These are phyloP conservation scores for Talaromyces rugulosus DNA, from an alignment of 2,329 filamentous ascomycete genomes.

Conservation along the genomic window DNA sequence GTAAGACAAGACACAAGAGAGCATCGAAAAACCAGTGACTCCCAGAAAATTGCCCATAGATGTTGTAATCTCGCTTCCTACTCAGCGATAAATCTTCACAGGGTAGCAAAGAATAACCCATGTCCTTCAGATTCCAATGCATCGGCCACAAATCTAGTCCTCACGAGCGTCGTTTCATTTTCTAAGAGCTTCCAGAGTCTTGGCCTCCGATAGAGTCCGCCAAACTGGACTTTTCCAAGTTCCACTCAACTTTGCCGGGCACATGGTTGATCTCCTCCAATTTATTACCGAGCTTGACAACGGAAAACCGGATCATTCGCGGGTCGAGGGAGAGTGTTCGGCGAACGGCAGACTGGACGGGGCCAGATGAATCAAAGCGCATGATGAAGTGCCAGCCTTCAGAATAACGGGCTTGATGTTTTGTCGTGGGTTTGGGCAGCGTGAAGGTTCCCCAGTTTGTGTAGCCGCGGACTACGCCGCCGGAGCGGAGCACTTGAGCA, in stretches of 20 bases:
- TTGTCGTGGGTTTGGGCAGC: constrained; percentile 72
- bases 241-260: constrained; percentile 53
- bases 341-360: constrained; percentile 70
- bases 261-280: constrained; percentile 59
- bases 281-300: constrained; percentile 77
- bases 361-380: constrained; percentile 80
- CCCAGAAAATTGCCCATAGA: not conserved
- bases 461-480: constrained; percentile 86
- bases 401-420: constrained; percentile 77
- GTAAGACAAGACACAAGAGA: not conserved
- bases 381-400: constrained; percentile 96
- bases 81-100: not conserved
- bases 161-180: not conserved
- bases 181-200: not conserved
- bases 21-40: not conserved
- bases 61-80: not conserved
- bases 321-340: constrained; percentile 79
- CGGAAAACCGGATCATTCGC: constrained; percentile 78
- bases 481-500: constrained; percentile 72
- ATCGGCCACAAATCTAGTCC: not conserved
- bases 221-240: constrained; percentile 14
- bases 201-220: constrained; percentile 1
- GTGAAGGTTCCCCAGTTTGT: constrained; percentile 94
- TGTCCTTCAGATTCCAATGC: not conserved
- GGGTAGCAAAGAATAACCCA: not conserved